Percentiles rank a stretch among this genome's conserved stretches.
phyloP scores from a whole-genome alignment of 148 eudicot species.

The Heliosperma pusillum region DNA sequence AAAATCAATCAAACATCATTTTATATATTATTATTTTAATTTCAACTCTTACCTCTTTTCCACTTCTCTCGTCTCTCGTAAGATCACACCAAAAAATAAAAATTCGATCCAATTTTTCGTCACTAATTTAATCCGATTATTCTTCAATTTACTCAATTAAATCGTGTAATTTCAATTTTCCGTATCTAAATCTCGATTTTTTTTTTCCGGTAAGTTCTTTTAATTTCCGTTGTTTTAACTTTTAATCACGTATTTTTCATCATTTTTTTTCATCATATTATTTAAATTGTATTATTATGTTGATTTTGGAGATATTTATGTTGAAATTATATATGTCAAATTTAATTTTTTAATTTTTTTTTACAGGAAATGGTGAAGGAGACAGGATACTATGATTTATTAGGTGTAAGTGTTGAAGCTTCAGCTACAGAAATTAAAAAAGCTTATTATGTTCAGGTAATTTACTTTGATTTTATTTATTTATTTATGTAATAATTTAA shows the following conservation, averaged over 20 bases:
- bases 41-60: too few relatives aligned
- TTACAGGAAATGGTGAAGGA: conserved; percentile 71
- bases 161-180: neutral
- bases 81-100: too few relatives aligned
- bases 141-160: neutral
- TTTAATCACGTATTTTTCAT: too few relatives aligned
- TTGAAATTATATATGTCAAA: neutral
- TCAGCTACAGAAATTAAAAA: conserved; percentile 74
- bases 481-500: neutral
- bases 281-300: neutral
- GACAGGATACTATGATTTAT: conserved; percentile 69
- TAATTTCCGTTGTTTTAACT: neutral
- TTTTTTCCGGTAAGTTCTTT: neutral
- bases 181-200: neutral
- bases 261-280: too few relatives aligned
- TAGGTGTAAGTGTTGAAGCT: conserved; percentile 71
- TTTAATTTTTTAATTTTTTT: neutral
- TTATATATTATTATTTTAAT: too few relatives aligned
- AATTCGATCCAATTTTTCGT: too few relatives aligned
- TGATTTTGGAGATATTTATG: neutral
- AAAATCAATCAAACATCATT: too few relatives aligned
- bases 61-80: too few relatives aligned
- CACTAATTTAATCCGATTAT: too few relatives aligned
- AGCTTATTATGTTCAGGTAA: conserved; percentile 78
- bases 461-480: neutral